phyloP scores from a whole-genome alignment of 768 basidiomycete genomes.

The Xanthoconium stramineum region DNA sequence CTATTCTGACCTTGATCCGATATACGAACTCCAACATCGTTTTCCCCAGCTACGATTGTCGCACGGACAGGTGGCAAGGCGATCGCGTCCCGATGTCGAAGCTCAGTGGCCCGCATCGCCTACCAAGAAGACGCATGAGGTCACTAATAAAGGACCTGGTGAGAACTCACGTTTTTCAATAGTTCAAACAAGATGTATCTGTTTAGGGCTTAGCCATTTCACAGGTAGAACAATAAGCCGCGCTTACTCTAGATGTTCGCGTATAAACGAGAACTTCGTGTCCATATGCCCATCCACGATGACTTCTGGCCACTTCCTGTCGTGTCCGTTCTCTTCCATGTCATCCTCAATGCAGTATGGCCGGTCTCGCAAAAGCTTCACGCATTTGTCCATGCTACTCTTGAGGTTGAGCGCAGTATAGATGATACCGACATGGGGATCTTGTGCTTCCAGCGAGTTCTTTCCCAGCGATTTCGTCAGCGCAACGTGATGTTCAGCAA shows the following conservation, averaged over 20 bases:
- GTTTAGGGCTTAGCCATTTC: slow-evolving; percentile 1
- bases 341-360: slow-evolving; percentile 44
- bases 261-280: slow-evolving; percentile 76
- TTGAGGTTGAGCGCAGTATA: slow-evolving; percentile 71
- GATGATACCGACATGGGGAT: slow-evolving; percentile 81
- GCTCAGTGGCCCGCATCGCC: slow-evolving; percentile 70
- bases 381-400: slow-evolving; percentile 69
- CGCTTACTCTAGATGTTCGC: slow-evolving; percentile 79
- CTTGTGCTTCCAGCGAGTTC: slow-evolving; percentile 35
- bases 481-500: slow-evolving; percentile 87
- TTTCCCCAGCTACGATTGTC: slow-evolving; percentile 71
- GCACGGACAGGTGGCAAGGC: slow-evolving; percentile 61
- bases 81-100: slow-evolving; percentile 43
- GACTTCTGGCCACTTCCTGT: slow-evolving; percentile 57
- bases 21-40: slow-evolving; percentile 78
- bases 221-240: background rate
- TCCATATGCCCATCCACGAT: slow-evolving; percentile 69
- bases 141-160: background rate
- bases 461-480: slow-evolving; percentile 56
- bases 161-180: slow-evolving; percentile 74
- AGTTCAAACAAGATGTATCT: slow-evolving; percentile 88
- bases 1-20: slow-evolving; percentile 74
- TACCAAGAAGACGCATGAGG: slow-evolving; percentile 24
- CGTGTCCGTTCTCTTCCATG: slow-evolving; percentile 21
- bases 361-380: slow-evolving; percentile 48